A percentile compares a stretch with the other conserved stretches of the same genome.
phyloP scores from a whole-genome alignment of 306 rosid genomes.

The Glycine latifolia region DNA sequence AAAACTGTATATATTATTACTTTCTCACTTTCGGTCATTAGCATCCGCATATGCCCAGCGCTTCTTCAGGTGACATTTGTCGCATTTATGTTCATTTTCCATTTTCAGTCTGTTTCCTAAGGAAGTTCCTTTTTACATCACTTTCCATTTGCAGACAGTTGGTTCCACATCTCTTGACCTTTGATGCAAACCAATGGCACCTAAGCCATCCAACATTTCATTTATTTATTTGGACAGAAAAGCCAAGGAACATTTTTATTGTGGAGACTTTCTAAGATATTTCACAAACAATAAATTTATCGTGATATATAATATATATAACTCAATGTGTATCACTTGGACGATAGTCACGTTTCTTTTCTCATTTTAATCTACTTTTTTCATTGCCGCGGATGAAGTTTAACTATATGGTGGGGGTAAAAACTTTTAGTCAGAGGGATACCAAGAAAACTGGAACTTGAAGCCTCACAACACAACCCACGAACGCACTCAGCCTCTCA shows the following conservation, averaged over 20 bases:
- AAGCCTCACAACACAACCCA: neutral
- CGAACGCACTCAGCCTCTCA: neutral
- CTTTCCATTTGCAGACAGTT: neutral
- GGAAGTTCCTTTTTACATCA: neutral
- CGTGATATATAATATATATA: neutral
- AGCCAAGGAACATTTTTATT: neutral
- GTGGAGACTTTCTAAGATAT: too few relatives aligned
- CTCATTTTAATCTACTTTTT: neutral
- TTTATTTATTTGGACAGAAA: neutral
- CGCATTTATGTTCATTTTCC: neutral
- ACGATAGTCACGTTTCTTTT: neutral
- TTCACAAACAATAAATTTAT: too few relatives aligned
- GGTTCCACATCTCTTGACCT: slow-evolving; percentile 7
- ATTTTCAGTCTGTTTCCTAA: neutral
- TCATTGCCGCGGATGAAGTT: neutral
- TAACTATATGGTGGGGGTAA: too few relatives aligned
- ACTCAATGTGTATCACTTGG: neutral
- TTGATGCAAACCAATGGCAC: neutral
- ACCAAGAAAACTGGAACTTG: neutral
- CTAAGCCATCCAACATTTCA: neutral
- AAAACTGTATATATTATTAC: neutral
- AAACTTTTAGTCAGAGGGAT: neutral
- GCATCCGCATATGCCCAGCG: neutral
- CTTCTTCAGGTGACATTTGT: neutral
- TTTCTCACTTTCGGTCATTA: neutral